Evolutionary conservation across 2,329 filamentous ascomycete genomes (phyloP), one percentile per base, ranked within the genome.

Genomic region (Monosporascus sp.): DNA sequence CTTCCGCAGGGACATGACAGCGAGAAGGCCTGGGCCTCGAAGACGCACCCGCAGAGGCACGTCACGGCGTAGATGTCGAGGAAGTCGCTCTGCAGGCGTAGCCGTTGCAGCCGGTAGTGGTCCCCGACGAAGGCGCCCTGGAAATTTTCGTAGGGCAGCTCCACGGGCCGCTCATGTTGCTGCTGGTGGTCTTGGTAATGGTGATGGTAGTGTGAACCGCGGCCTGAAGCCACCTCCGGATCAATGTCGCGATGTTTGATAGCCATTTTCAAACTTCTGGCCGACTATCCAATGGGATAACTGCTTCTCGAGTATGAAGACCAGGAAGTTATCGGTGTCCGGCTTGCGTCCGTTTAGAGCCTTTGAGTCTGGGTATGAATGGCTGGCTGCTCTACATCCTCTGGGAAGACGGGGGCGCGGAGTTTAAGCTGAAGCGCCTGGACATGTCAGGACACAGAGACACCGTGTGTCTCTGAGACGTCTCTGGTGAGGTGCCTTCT

Each of bases 11-110:
- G 46, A 11, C 45, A 45, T n/a, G 45, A 46, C 16, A 57, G 49
- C 19, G 53, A 55, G 50, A 57, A 57, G 34, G 53, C 55, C 49
- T 57, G 53, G 48, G 53, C 53, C 43, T 55, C 53, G 22, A 55
- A 51, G 17, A 7, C 17, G 27, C 14, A 11, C 3, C 40, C 46
- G 26, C 51, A 50, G 14, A 50, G 36, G 14, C 46, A 57, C 27
- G 34, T 55, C 17, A 57, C 52, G 7, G 37, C 40, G 43, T 52
- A 55, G 36, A 57, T 50, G 38, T 59, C 55, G 9, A 55, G 38
- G 50, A 50, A 44, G 7, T 53, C 51, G 46, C 37, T 53, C 47
- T 50, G 24, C 34, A 37, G 19, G 52, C 52, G 17, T 55, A 57
- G 16, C 56, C 59, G 20, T 43, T 56, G 52, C n/a, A 58, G 20